Percentiles rank a stretch among this genome's conserved stretches.
Evolutionary conservation across 805 yeast species (phyloP).

Genomic region (Cyberlindnera suaveolens): DNA sequence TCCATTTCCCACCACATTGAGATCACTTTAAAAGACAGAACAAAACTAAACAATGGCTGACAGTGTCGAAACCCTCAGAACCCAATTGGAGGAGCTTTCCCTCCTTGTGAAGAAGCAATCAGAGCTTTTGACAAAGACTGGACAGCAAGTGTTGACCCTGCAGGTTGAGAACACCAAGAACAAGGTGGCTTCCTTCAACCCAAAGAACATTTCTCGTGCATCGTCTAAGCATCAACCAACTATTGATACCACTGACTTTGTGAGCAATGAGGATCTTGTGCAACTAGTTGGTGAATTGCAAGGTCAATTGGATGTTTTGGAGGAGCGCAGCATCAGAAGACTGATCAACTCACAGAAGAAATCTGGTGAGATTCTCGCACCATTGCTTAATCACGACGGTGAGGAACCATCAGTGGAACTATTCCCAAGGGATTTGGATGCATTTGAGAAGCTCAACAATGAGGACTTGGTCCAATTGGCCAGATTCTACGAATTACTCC

Average conservation of each 20-base stretch:
- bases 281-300: conserved; percentile 87
- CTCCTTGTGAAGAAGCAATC: conserved; percentile 59
- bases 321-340: conserved; percentile 71
- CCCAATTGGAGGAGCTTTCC: conserved; percentile 45
- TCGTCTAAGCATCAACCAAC: conserved; percentile 6
- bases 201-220: conserved; percentile 8
- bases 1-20: background rate
- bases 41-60: conserved; percentile 5
- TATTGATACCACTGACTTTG: conserved; percentile 49
- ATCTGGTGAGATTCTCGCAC: conserved; percentile 45
- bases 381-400: conserved; percentile 76
- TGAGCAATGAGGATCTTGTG: conserved; percentile 77
- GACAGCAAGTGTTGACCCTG: conserved; percentile 66
- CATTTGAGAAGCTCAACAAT: conserved; percentile 42
- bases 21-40: background rate
- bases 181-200: conserved; percentile 27
- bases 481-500: conserved; percentile 69
- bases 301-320: conserved; percentile 74
- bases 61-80: conserved; percentile 8
- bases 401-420: conserved; percentile 46
- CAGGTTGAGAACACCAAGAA: conserved; percentile 52
- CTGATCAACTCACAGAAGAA: conserved; percentile 52
- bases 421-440: conserved; percentile 55
- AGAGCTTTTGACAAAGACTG: conserved; percentile 64
- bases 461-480: conserved; percentile 47